Conservation (phyloP, 2,329 filamentous ascomycete genomes). For the Pezicula rhizophila region DNA sequence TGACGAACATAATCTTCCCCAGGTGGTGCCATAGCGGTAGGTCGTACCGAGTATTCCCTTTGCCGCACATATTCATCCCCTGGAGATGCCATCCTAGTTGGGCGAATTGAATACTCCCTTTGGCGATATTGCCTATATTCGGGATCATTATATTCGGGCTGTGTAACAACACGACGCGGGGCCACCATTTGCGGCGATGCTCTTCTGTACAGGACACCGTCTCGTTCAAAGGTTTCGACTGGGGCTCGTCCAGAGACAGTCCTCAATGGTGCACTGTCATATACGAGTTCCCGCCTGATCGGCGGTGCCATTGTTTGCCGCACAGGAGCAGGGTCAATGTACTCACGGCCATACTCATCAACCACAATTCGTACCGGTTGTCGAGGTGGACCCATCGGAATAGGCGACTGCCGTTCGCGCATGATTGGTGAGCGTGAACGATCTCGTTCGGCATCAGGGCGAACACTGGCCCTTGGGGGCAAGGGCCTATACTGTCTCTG, state of each 20-base stretch:
- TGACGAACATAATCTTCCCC: conserved; percentile 19
- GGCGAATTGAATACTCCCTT: conserved; percentile 43
- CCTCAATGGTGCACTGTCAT: conserved; percentile 48
- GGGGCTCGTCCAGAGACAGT: conserved; percentile 21
- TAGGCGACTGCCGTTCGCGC: conserved; percentile 38
- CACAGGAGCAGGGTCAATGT: conserved; percentile 52
- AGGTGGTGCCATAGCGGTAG: conserved; percentile 24
- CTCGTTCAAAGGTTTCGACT: conserved; percentile 23
- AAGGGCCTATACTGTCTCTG: conserved; percentile 41
- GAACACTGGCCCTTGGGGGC: conserved; percentile 39
- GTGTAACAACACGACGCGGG: conserved; percentile 54
- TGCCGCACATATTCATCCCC: neutral
- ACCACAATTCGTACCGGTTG: conserved; percentile 63
- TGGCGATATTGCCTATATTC: conserved; percentile 47
- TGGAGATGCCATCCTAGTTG: neutral
- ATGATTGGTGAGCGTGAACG: conserved; percentile 43
- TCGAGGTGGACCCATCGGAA: conserved; percentile 40
- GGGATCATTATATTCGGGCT: conserved; percentile 50
- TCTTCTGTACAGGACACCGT: conserved; percentile 36
- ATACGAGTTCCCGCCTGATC: conserved; percentile 47
- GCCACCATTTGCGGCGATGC: conserved; percentile 43
- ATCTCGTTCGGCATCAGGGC: conserved; percentile 41
- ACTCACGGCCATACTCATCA: conserved; percentile 79
- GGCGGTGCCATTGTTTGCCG: conserved; percentile 50
- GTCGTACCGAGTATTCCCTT: conserved; percentile 2